phyloP scores from a whole-genome alignment of 1,284 basidiomycete species.

The Ganoderma lucidum region DNA sequence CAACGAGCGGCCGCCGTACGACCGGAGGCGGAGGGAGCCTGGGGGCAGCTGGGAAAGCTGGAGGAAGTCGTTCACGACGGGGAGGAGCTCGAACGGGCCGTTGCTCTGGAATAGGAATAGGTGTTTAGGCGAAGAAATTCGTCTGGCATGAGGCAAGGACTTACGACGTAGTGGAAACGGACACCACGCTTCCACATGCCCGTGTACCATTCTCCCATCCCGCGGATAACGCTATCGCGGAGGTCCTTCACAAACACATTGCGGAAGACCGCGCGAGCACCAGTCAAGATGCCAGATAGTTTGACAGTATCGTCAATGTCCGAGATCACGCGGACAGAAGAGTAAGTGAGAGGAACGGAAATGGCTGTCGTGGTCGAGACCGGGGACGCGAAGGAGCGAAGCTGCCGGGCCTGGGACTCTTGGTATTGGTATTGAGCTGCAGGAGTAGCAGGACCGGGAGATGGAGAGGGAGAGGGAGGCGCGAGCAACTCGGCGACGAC shows the following conservation, averaged over 20 bases:
- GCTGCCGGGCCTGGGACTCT: slow-evolving; percentile 25
- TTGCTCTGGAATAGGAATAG: slow-evolving; percentile 69
- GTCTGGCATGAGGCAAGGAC: slow-evolving; percentile 42
- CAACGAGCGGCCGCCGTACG: slow-evolving; percentile 83
- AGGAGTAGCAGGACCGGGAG: slow-evolving; percentile 35
- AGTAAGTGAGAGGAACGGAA: slow-evolving; percentile 60
- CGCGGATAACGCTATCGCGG: slow-evolving; percentile 81
- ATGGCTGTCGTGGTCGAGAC: slow-evolving; percentile 42
- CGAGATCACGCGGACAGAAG: slow-evolving; percentile 80
- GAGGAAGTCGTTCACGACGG: slow-evolving; percentile 83
- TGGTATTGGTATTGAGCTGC: slow-evolving; percentile 35
- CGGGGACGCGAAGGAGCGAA: slow-evolving; percentile 22
- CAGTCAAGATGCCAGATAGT: slow-evolving; percentile 73
- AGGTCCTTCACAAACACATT: slow-evolving; percentile 84
- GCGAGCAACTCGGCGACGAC: slow-evolving; percentile 63
- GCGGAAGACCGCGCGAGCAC: slow-evolving; percentile 78
- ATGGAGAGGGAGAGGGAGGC: slow-evolving; percentile 33
- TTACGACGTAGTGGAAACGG: slow-evolving; percentile 86
- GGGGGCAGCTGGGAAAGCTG: slow-evolving; percentile 70
- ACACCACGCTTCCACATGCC: slow-evolving; percentile 73
- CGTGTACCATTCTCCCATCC: slow-evolving; percentile 87
- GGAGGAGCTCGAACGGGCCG: slow-evolving; percentile 87
- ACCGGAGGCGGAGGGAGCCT: slow-evolving; percentile 79
- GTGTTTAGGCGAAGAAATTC: not conserved
- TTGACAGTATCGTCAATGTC: slow-evolving; percentile 98